Evolutionary conservation across 768 basidiomycete species (phyloP).

Genomic region (Ramaria sp.): DNA sequence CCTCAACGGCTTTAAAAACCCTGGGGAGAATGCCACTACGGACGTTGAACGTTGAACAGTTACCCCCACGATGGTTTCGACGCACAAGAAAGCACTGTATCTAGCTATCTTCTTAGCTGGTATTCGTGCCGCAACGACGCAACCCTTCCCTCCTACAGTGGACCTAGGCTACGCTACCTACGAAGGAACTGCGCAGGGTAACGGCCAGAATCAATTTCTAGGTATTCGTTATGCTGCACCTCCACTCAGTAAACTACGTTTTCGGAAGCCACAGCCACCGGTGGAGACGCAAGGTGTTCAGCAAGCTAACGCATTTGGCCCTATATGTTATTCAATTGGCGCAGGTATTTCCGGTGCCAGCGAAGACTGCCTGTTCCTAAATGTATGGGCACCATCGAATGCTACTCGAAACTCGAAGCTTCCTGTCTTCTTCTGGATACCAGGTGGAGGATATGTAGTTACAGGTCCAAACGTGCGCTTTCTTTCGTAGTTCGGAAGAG

Average conservation of each 20-base stretch:
- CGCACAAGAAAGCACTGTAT: neutral
- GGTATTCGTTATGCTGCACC: constrained; percentile 47
- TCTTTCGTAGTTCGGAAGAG: neutral
- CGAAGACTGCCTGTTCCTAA: constrained; percentile 13
- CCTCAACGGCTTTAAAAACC: too few species aligned
- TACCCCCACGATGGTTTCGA: neutral
- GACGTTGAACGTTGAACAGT: too few species aligned
- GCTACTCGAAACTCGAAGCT: constrained; percentile 8
- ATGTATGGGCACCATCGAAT: constrained; percentile 12
- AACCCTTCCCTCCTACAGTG: neutral
- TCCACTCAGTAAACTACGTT: constrained; percentile 36
- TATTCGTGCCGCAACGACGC: neutral
- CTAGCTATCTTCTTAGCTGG: neutral
- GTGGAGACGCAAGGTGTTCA: neutral
- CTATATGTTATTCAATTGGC: neutral
- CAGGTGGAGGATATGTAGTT: constrained; percentile 11
- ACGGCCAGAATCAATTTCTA: constrained; percentile 9
- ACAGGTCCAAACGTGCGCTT: constrained; percentile 8
- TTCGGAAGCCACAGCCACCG: constrained; percentile 25
- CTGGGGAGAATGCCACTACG: too few species aligned
- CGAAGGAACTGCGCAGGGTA: constrained; percentile 7
- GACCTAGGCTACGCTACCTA: constrained; percentile 6
- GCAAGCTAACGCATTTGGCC: constrained; percentile 3
- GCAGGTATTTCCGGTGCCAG: neutral
- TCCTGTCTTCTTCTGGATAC: constrained; percentile 13